Evolutionary conservation across 805 yeast genomes (phyloP), one percentile per base, ranked within the genome.

Genomic region (Blastobotrys chiropterorum): DNA sequence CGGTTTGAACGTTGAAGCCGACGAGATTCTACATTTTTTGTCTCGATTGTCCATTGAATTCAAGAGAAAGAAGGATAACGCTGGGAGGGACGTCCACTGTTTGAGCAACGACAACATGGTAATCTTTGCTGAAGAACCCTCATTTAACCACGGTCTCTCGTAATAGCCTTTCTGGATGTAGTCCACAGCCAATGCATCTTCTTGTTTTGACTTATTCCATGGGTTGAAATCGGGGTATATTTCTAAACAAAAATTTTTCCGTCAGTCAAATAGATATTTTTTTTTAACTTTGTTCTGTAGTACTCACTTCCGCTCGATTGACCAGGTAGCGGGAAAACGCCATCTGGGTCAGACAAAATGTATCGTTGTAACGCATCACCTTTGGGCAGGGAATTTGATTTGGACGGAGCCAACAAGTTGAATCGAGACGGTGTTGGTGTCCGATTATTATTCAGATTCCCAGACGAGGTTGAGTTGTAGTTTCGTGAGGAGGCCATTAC

Each of bases 141-240:
- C 96, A 62, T 84, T 80, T 11, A 59, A 64, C 1, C 83, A 87
- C 1, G 90, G 83, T 0, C 80, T 69, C 59, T 86, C 89, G 53
- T 75, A 76, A 57, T 76, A 81, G 5, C 96, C 96, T 59, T 84
- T 81, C 57, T 83, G 88, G 43, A 87, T 70, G 61, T 76, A 73
- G 34, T 72, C 76, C 47, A 76, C 73, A 60, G 83, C 76, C 21
- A 80, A 65, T 2, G 68, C 72, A 57, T 80, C 82, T 53, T 84
- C 89, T 8, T 71, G 72, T 7, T 72, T 46, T 15, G 76, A 73
- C 59, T 82, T 88, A 40, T 70, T 69, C 94, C 95, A 87, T 0
- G 89, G 84, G 40, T 67, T 68, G 62, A 79, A 86, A 64, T 86
- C 95, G 0, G 95, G 95, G 59, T 77, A 85, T 5, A 57, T 44